A percentile compares a stretch with the other conserved stretches of the same genome.
Conservation (phyloP, 768 basidiomycete genomes). For the Chalciporus chontae region DNA sequence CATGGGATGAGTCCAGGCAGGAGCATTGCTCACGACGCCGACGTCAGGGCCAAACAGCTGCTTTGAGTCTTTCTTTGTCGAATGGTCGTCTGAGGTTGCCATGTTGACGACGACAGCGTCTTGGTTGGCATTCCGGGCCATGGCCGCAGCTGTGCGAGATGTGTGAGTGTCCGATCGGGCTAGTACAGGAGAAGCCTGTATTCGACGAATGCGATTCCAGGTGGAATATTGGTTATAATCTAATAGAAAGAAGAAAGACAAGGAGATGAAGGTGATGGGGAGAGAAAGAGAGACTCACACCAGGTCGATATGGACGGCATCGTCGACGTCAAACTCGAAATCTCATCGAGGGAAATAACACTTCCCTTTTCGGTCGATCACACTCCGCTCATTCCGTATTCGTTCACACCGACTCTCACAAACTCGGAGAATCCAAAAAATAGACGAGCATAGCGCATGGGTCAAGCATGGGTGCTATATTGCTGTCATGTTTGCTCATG, state of each 20-base stretch:
- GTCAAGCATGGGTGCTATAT: conserved; percentile 8
- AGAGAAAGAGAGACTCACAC: conserved; percentile 30
- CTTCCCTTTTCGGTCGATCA: neutral
- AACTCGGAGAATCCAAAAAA: neutral
- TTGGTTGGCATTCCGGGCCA: conserved; percentile 38
- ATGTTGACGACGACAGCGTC: conserved; percentile 28
- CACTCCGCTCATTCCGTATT: neutral
- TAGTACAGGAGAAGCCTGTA: conserved; percentile 49
- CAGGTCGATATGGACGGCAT: conserved; percentile 36
- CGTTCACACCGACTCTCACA: conserved; percentile 1
- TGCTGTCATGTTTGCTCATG: conserved; percentile 13
- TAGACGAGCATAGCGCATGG: conserved; percentile 11
- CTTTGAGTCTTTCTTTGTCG: conserved; percentile 53
- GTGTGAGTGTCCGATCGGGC: conserved; percentile 49
- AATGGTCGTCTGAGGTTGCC: conserved; percentile 4
- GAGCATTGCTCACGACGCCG: conserved; percentile 66
- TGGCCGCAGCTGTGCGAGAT: conserved; percentile 45
- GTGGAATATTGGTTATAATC: conserved; percentile 51
- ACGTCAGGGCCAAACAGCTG: conserved; percentile 90
- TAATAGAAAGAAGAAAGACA: conserved; percentile 12
- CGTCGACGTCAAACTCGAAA: conserved; percentile 5
- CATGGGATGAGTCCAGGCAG: conserved; percentile 62
- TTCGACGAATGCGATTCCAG: conserved; percentile 56
- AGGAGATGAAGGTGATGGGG: neutral
- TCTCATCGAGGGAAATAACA: neutral